phyloP scores from a whole-genome alignment of 495 filamentous ascomycete genomes.

The Rhypophila decipiens region DNA sequence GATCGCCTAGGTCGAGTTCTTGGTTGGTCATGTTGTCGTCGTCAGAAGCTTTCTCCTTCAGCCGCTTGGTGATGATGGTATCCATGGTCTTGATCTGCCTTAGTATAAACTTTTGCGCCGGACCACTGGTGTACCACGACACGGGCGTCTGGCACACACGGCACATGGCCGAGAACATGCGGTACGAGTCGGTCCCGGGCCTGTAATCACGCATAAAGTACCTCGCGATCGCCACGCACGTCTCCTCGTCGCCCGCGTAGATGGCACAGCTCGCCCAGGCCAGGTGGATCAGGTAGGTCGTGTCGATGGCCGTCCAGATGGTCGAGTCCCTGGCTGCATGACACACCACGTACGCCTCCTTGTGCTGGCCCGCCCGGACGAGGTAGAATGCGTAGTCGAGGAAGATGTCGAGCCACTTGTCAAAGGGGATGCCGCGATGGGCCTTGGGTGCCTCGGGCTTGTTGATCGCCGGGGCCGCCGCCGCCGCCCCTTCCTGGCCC shows the following conservation, averaged over 20 bases:
- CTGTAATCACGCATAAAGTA: conserved; percentile 85
- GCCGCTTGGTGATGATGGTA: conserved; percentile 22
- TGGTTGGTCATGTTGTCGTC: not conserved
- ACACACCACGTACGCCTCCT: conserved; percentile 71
- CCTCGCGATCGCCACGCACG: conserved; percentile 58
- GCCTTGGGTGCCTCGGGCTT: conserved; percentile 37
- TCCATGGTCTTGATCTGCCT: conserved; percentile 91
- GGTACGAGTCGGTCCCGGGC: conserved; percentile 77
- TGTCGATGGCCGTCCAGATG: conserved; percentile 66
- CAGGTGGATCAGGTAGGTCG: conserved; percentile 67
- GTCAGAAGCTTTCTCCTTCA: not conserved
- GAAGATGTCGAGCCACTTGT: conserved; percentile 85
- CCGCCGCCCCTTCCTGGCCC: conserved; percentile 14
- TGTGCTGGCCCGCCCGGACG: conserved; percentile 47
- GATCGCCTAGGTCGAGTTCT: conserved; percentile 11
- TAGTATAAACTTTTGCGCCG: conserved; percentile 79
- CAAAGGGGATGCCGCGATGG: conserved; percentile 74
- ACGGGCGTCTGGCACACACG: conserved; percentile 55
- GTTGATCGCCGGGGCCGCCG: not conserved
- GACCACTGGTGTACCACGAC: conserved; percentile 53
- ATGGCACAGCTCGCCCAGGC: conserved; percentile 84
- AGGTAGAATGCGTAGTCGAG: conserved; percentile 73
- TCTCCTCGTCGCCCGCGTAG: conserved; percentile 70
- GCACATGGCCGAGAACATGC: conserved; percentile 67
- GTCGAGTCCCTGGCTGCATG: conserved; percentile 66